phyloP scores from a whole-genome alignment of 176 grass and related monocot genomes.

The Carex pumila region DNA sequence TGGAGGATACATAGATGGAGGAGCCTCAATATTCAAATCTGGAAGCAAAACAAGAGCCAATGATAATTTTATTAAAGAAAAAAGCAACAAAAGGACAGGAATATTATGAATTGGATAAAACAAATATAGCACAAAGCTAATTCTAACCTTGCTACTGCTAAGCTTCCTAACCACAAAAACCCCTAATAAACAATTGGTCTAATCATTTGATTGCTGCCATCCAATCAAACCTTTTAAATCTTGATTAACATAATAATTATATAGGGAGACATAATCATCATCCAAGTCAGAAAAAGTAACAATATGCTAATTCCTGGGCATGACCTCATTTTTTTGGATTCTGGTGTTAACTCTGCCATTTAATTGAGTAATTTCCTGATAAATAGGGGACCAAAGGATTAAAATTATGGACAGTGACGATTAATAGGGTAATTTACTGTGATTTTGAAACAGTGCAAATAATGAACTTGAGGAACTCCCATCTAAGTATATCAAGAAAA shows the following conservation, averaged over 20 bases:
- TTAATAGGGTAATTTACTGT: background rate
- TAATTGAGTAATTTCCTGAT: background rate
- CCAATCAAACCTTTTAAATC: background rate
- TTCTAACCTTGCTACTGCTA: background rate
- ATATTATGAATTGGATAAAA: background rate
- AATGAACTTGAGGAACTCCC: background rate
- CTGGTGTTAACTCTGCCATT: background rate
- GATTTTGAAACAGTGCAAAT: background rate
- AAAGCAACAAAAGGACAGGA: background rate
- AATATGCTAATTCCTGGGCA: background rate
- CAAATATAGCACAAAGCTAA: background rate
- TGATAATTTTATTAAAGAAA: background rate
- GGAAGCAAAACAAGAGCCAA: slow-evolving; percentile 1
- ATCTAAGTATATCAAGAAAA: background rate
- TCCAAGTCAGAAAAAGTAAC: background rate
- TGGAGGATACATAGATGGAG: slow-evolving; percentile 87
- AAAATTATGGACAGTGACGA: background rate
- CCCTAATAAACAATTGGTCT: background rate
- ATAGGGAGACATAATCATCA: background rate
- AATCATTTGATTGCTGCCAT: background rate
- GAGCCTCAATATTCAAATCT: slow-evolving; percentile 88
- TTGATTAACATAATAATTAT: background rate
- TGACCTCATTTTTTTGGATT: background rate
- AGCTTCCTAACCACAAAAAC: background rate
- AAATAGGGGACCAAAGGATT: background rate